A percentile compares a stretch with the other conserved stretches of the same genome.
phyloP scores from a whole-genome alignment of 257 asterid genomes.

The Mentha longifolia region DNA sequence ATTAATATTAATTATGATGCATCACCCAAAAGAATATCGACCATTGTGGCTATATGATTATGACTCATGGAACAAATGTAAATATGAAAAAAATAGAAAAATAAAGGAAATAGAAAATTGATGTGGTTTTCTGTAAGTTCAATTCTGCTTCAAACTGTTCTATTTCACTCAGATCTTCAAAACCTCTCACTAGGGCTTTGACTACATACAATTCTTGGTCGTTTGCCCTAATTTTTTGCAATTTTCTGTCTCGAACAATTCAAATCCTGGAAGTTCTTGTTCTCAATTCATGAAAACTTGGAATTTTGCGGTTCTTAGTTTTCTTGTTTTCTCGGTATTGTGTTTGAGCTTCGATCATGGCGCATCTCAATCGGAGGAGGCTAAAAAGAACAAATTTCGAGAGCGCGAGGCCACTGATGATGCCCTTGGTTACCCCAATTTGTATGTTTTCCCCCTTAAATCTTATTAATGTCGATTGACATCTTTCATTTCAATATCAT shows the following conservation, averaged over 20 bases:
- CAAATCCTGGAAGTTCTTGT: conserved; percentile 27
- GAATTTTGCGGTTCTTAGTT: conserved; percentile 52
- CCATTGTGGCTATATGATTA: no score
- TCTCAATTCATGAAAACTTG: conserved; percentile 68
- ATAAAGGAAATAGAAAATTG: conserved; percentile 8
- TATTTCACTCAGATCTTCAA: conserved; percentile 43
- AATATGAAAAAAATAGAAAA: neutral
- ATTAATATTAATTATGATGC: no score
- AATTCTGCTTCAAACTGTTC: conserved; percentile 30
- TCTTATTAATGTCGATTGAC: conserved; percentile 14
- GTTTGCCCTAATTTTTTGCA: conserved; percentile 15
- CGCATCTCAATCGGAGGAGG: conserved; percentile 66
- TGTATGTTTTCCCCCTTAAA: conserved; percentile 49
- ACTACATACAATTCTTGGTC: conserved; percentile 30
- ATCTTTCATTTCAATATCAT: conserved; percentile 18
- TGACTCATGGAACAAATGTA: no score
- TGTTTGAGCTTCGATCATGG: conserved; percentile 60
- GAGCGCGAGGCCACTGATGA: conserved; percentile 97
- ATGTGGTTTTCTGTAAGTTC: conserved; percentile 25
- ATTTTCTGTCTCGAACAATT: conserved; percentile 24
- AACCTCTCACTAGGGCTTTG: conserved; percentile 50
- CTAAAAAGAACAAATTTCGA: conserved; percentile 74
- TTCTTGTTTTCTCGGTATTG: conserved; percentile 46
- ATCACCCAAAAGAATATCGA: no score
- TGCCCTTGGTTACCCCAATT: conserved; percentile 82